Evolutionary conservation across 2,329 filamentous ascomycete genomes (phyloP), one percentile per base, ranked within the genome.

Genomic region (Sclerotinia nivalis): DNA sequence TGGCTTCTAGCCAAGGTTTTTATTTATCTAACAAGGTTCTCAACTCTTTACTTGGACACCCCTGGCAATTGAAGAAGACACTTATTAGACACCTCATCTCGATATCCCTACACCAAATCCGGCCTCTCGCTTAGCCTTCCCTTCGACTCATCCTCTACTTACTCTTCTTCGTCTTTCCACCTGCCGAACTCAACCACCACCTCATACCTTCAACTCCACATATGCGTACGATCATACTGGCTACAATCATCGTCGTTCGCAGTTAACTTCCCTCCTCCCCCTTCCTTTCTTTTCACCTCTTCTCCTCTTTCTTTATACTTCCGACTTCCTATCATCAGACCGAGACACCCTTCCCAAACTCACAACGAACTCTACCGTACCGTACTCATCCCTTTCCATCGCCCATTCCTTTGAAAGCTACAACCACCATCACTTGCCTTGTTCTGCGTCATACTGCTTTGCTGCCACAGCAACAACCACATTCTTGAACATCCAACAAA

Each of bases 241-340:
- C 70, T 72, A 75, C 75, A 74, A 75, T 72, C 70, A 72, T 72
- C 70, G 71, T 76, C 71, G 69, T 73, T 76, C 76, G 73, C 72
- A 72, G 76, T 77, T 77, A 67, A 75, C 76, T 77, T 77, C 60
- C 65, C 70, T 69, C 69, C 70, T 69, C 79, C 75, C 76, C 77
- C 77, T 76, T 78, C 70, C 73, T 70, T 65, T 69, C 75, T 74
- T 73, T 78, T 74, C 75, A 76, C 76, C 75, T 77, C 75, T 77
- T 75, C 74, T 59, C 58, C 70, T 70, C 72, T 75, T 71, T 45
- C 56, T 58, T 45, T 61, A 50, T 69, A 68, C 66, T 65, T 68
- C 60, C 71, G 73, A 72, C 71, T 69, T 59, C 71, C 54, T 62
- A 69, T 68, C 69, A 64, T 54, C 66, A 34, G 58, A 62, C 55